Conservation (phyloP, 495 filamentous ascomycete genomes). For the Barbatosphaeria neglecta region DNA sequence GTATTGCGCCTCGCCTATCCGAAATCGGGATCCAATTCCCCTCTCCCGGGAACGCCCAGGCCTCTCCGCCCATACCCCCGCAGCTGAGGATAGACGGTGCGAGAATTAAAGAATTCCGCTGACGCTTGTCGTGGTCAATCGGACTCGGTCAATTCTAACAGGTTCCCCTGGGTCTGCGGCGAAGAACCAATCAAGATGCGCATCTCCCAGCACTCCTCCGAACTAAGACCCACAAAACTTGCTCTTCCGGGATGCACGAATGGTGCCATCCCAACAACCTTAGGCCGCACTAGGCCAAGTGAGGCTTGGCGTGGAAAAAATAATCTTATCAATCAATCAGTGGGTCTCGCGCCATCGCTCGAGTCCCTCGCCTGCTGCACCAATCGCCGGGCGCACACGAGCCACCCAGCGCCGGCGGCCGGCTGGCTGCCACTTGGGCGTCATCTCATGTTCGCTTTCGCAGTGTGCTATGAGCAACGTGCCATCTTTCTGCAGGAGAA, state of each 20-base stretch:
- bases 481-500: too few relatives aligned
- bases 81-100: too few relatives aligned
- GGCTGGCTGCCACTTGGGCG: too few relatives aligned
- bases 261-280: neutral
- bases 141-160: neutral
- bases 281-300: neutral
- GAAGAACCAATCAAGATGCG: neutral
- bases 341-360: slow-evolving; percentile 8
- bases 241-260: slow-evolving; percentile 1
- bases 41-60: too few relatives aligned
- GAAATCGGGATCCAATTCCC: neutral
- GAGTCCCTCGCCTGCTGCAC: too few relatives aligned
- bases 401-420: too few relatives aligned
- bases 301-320: neutral
- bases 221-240: neutral
- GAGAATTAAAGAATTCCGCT: too few relatives aligned
- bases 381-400: too few relatives aligned
- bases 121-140: neutral
- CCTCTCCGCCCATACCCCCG: too few relatives aligned
- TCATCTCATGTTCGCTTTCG: too few relatives aligned
- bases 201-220: neutral
- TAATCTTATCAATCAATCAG: slow-evolving; percentile 28
- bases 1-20: neutral
- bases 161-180: neutral
- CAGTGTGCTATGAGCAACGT: too few relatives aligned